Percentiles rank a stretch among this genome's conserved stretches.
Conservation (phyloP, 805 yeast species). For the Tetrapisispora namnaoensis region DNA sequence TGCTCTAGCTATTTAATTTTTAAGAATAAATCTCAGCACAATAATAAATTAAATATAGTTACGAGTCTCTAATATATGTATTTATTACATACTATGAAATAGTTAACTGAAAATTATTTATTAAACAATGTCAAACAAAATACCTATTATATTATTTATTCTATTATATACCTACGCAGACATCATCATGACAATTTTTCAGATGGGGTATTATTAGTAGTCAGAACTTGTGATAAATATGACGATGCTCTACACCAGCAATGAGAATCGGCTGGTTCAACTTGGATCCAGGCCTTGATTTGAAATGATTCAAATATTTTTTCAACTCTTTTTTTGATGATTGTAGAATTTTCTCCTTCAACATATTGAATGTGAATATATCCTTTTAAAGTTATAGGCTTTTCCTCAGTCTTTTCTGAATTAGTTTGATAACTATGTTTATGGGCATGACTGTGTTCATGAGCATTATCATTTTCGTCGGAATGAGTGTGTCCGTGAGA, state of each 20-base stretch:
- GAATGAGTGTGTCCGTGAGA: slow-evolving; percentile 24
- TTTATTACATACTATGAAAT: background rate
- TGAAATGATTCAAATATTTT: slow-evolving; percentile 40
- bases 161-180: background rate
- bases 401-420: slow-evolving; percentile 25
- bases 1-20: too few species aligned
- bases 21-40: too few species aligned
- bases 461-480: slow-evolving; percentile 5
- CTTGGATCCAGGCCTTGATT: slow-evolving; percentile 52
- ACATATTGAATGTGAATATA: slow-evolving; percentile 70
- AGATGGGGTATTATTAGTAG: background rate
- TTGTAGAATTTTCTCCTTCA: slow-evolving; percentile 54
- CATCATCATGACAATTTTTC: background rate
- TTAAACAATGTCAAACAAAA: too few species aligned
- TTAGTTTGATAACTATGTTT: slow-evolving; percentile 11
- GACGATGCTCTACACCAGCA: slow-evolving; percentile 56
- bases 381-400: slow-evolving; percentile 44
- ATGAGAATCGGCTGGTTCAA: slow-evolving; percentile 50
- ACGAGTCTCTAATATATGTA: background rate
- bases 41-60: background rate
- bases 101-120: too few species aligned
- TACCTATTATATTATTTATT: background rate
- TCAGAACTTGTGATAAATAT: slow-evolving; percentile 1
- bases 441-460: slow-evolving; percentile 26
- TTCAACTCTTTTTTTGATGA: slow-evolving; percentile 51